Base-by-base conservation (phyloP, 352 stramenopile species). In the Globisporangium orthogonon region DNA sequence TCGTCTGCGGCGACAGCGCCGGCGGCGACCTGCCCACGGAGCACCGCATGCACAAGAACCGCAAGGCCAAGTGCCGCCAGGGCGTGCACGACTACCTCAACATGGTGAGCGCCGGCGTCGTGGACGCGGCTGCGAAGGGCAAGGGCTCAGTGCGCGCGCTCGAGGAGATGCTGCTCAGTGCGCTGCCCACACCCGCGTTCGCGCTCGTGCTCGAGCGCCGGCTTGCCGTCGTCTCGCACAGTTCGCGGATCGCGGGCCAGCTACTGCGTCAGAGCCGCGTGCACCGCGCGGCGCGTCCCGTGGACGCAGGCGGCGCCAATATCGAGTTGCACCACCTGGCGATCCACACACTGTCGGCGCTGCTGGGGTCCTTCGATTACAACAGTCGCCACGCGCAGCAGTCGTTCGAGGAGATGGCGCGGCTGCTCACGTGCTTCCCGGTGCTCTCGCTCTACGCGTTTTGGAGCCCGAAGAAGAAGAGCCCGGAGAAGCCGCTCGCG, bases 21-120 rank as follows among this genome's bases (percentile, higher is more conserved):
- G 73, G 69, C 0, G 82, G 82, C 9, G 86, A 95, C 54, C 48
- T 95, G 23, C 86, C 86, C 1, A 95, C 82, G 1, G 86, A 95
- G 58, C 78, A 94, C 45, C 70, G 86, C 18, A 94, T 95, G 83
- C 81, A 92, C 62, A 89, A 87, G 54, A 91, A 91, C 56, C 73
- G 83, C 30, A 90, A 87, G 47, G 58, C 74, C 10, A 95, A 95
- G 48, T 93, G 83, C 54, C 71, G 82, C 18, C 86, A 95, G 53
- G 92, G 73, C 52, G 83, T 94, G 11, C 62, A 74, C 15, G 82
- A 93, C 58, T 90, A 89, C 43, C 60, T 70, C 23, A 91, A 91
- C 52, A 93, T 93, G 82, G 84, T 74, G n/a, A 89, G 80, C 48
- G 86, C 83, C 2, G 86, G 86, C 0, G 75, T 91, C 10, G 69